Evolutionary conservation across 2,329 filamentous ascomycete species (phyloP).

Genomic region (Capronia americana): DNA sequence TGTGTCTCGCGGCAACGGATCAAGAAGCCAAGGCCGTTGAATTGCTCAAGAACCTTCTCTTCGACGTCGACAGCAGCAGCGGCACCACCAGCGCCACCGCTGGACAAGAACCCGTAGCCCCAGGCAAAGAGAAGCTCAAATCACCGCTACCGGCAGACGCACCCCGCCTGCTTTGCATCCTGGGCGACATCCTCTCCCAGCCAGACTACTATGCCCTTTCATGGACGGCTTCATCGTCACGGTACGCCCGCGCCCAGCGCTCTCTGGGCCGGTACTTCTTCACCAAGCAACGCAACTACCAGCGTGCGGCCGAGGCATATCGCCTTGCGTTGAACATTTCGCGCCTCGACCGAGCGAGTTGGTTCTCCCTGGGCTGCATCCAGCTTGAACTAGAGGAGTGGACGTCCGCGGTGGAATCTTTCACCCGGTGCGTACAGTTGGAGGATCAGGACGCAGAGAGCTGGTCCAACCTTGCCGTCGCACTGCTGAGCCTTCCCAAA

Average conservation of each 20-base stretch:
- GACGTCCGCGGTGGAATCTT: slow-evolving; percentile 80
- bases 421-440: slow-evolving; percentile 78
- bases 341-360: slow-evolving; percentile 79
- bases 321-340: slow-evolving; percentile 77
- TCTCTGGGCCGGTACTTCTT: slow-evolving; percentile 84
- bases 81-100: not conserved
- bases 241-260: slow-evolving; percentile 86
- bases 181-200: slow-evolving; percentile 85
- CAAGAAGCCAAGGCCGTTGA: slow-evolving; percentile 81
- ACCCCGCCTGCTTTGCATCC: slow-evolving; percentile 86
- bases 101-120: not conserved
- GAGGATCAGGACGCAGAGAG: slow-evolving; percentile 90
- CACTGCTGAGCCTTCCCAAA: slow-evolving; percentile 66
- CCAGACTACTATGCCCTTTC: slow-evolving; percentile 78
- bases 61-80: slow-evolving; percentile 62
- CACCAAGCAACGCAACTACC: slow-evolving; percentile 69
- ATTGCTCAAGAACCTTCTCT: slow-evolving; percentile 79
- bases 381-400: slow-evolving; percentile 78
- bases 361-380: slow-evolving; percentile 91
- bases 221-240: slow-evolving; percentile 80
- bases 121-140: slow-evolving; percentile 59
- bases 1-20: slow-evolving; percentile 82
- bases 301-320: slow-evolving; percentile 78
- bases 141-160: slow-evolving; percentile 77
- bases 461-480: slow-evolving; percentile 92